phyloP scores from a whole-genome alignment of 2,329 filamentous ascomycete species.

The Paracamarosporium sp. region DNA sequence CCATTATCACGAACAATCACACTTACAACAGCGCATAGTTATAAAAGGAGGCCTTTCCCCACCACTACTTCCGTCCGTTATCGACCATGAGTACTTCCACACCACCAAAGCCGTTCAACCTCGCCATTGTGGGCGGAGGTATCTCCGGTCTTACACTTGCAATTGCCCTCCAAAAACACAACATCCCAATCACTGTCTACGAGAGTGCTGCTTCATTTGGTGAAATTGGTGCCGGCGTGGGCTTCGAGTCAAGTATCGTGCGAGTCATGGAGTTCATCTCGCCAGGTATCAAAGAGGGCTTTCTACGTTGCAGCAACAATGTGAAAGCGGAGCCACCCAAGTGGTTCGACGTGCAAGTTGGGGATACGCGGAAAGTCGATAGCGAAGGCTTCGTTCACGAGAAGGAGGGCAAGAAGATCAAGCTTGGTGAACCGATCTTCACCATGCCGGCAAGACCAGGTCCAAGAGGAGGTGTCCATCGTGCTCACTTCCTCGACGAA shows the following conservation, averaged over 20 bases:
- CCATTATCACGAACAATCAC: background rate
- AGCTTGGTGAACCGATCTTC: constrained; percentile 27
- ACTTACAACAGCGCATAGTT: background rate
- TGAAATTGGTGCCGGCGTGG: constrained; percentile 65
- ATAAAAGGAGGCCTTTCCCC: background rate
- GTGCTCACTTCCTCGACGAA: constrained; percentile 58
- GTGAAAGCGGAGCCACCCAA: constrained; percentile 20
- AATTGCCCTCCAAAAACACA: constrained; percentile 55
- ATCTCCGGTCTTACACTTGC: constrained; percentile 63
- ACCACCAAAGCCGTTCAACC: constrained; percentile 38
- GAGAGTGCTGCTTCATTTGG: constrained; percentile 61
- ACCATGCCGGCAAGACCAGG: constrained; percentile 30
- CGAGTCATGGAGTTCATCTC: constrained; percentile 35
- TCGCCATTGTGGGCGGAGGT: constrained; percentile 67
- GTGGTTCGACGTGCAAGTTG: constrained; percentile 33
- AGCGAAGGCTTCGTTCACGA: constrained; percentile 14
- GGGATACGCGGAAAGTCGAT: constrained; percentile 28
- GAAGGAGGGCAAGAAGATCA: constrained; percentile 11
- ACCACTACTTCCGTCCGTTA: background rate
- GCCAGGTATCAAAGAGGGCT: constrained; percentile 17
- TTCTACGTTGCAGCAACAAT: constrained; percentile 16
- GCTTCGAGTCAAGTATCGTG: constrained; percentile 44
- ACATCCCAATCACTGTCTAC: constrained; percentile 58
- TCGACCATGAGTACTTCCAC: constrained; percentile 2
- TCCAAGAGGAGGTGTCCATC: constrained; percentile 50